phyloP scores from a whole-genome alignment of 179 eudicot genomes.

The Carnegiea gigantea region DNA sequence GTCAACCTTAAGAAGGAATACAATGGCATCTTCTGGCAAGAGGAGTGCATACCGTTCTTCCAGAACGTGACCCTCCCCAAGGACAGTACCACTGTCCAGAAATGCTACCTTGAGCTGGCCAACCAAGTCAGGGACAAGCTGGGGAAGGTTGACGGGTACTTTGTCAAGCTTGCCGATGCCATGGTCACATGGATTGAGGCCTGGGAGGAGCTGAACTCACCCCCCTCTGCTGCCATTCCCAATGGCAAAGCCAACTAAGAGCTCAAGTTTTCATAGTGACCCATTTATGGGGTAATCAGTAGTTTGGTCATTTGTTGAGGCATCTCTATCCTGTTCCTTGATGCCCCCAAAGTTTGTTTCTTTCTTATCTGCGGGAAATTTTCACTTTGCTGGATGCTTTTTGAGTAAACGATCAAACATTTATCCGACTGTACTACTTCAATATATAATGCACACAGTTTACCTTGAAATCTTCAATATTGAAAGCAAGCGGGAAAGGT shows the following conservation, averaged over 20 bases:
- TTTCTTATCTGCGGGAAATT: background rate
- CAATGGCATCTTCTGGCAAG: conserved; percentile 13
- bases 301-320: background rate
- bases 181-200: conserved; percentile 5
- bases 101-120: conserved; percentile 9
- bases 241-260: conserved; percentile 3
- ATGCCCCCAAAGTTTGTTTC: background rate
- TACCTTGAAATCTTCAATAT: background rate
- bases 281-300: background rate
- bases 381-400: background rate
- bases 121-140: conserved; percentile 5
- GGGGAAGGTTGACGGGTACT: background rate
- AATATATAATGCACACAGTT: conserved; percentile 1
- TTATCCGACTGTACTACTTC: background rate
- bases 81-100: background rate
- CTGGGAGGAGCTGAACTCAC: conserved; percentile 4
- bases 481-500: too few species aligned
- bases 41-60: conserved; percentile 6
- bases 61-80: background rate
- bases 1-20: conserved; percentile 1
- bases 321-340: background rate
- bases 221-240: background rate
- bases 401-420: background rate
- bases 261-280: background rate
- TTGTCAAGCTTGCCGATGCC: conserved; percentile 7